These are phyloP conservation scores for Aspergillus bridgeri DNA, from an alignment of 495 filamentous ascomycete genomes.

Conservation along the genomic window DNA sequence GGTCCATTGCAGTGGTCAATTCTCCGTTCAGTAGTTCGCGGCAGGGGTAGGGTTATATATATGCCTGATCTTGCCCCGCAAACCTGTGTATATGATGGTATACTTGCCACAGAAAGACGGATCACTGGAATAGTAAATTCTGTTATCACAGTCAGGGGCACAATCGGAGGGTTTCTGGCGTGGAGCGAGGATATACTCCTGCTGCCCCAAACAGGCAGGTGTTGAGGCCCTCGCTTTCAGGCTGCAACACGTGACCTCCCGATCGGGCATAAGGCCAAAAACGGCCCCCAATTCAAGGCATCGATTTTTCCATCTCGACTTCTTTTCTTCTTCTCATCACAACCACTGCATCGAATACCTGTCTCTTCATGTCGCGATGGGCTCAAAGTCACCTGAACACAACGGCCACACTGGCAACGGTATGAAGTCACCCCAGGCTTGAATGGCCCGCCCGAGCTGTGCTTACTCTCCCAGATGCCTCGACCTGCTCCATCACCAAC, in stretches of 20 bases:
- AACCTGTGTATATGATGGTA: too few relatives aligned
- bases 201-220: neutral
- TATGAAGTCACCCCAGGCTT: constrained; percentile 2
- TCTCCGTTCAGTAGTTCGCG: too few relatives aligned
- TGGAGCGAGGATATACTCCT: too few relatives aligned
- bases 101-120: too few relatives aligned
- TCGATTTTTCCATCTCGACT: neutral
- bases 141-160: too few relatives aligned
- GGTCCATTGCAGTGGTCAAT: too few relatives aligned
- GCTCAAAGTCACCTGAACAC: constrained; percentile 15
- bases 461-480: constrained; percentile 14
- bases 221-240: too few relatives aligned
- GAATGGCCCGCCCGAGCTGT: neutral
- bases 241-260: neutral
- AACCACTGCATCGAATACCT: neutral
- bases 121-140: too few relatives aligned
- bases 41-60: too few relatives aligned
- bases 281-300: neutral
- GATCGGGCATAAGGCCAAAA: neutral
- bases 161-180: too few relatives aligned
- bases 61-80: too few relatives aligned
- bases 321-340: neutral
- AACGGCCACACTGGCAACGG: constrained; percentile 10
- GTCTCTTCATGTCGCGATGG: constrained; percentile 11
- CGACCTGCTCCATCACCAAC: constrained; percentile 29